Base-by-base conservation (phyloP, 257 asterid species). In the Plantago ovata region DNA sequence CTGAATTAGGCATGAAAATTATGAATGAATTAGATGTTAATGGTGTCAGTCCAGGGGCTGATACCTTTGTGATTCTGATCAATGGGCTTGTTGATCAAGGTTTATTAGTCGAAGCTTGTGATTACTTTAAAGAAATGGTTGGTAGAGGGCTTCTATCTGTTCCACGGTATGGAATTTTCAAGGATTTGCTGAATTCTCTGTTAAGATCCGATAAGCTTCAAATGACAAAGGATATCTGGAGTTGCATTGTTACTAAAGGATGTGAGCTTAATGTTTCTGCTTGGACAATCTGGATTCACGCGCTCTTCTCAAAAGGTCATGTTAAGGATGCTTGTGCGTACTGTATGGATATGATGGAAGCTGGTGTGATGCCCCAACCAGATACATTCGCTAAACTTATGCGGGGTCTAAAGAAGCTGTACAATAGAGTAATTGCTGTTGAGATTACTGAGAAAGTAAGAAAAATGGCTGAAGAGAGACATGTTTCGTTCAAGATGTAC, bases 241-340 rank as follows among this genome's bases (percentile, higher is more conserved):
- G 85, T 70, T 81, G 90, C 69, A 75, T 91, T 46, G 61, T 72
- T 53, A 70, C 61, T 16, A 87, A 80, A 73, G 96, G 96, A 48
- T 83, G 96, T 58, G 96, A 87, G 61, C 82, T 87, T 50, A 91
- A 91, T 51, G 95, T 72, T 56, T 78, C 38, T 48, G 94, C 88
- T 6, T 91, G 98, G 98, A 91, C 98, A 18, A 91, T 91, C 15
- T 87, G 98, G 96, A 91, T 87, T 63, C 96, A 91, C 51, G 75
- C 94, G 10, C 80, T 87, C 42, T 85, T 87, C 72, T 83, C 95
- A 22, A 83, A 70, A 7, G 94, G 92, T 50, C 86, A 82, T 64
- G 94, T 91, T 66, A 91, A 91, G 70, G 95, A 81, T 44, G 96
- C 95, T 47, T 91, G 98, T 70, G 67, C 78, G 23, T 85, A 83